Base-by-base conservation (phyloP, 2,329 filamentous ascomycete species). In the Ceratocystis variospora region DNA sequence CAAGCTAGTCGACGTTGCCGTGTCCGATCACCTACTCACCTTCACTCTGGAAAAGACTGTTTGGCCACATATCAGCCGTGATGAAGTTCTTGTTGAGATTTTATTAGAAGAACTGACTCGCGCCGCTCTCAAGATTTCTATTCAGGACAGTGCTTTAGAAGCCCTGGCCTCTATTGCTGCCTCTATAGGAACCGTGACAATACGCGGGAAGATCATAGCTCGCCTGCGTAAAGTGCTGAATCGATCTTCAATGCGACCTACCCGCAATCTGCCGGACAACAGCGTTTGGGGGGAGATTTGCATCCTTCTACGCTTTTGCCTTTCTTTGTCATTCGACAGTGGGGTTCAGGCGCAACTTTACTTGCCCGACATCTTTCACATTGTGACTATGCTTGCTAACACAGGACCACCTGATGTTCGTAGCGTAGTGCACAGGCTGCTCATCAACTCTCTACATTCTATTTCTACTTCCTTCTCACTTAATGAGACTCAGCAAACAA, bases 321-420 rank as follows among this genome's bases (percentile, higher is more conserved):
- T 87, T 15, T 81, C 84, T 1, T 76, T 87, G 63, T 88, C 86
- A 1, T 88, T 88, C 69, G 83, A 87, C 72, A 85, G 81, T 69
- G 83, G 84, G 25, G 80, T 86, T 15, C 86, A 88, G 73, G 81
- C 85, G 3, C 85, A 88, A 72, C 77, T 87, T 57, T 88, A 84
- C 70, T 75, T 88, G 5, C 85, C 86, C 0, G 86, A 88, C 72
- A 79, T 88, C 59, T 88, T 88, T 72, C 86, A 88, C 73, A 78
- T 88, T 62, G 83, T 87, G 67, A 87, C 86, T 0, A 87, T 88
- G 83, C 77, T 88, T 31, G 83, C 84, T 45, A 87, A 87, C 70
- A 87, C 83, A 1, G 86, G 86, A 5, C 74, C 79, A 10, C 74
- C 79, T 8, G 81, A 83, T 10, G 77, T 86, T 5, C 79, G 85